Base-by-base conservation (phyloP, 768 basidiomycete genomes). In the Antrodiella citrinella region DNA sequence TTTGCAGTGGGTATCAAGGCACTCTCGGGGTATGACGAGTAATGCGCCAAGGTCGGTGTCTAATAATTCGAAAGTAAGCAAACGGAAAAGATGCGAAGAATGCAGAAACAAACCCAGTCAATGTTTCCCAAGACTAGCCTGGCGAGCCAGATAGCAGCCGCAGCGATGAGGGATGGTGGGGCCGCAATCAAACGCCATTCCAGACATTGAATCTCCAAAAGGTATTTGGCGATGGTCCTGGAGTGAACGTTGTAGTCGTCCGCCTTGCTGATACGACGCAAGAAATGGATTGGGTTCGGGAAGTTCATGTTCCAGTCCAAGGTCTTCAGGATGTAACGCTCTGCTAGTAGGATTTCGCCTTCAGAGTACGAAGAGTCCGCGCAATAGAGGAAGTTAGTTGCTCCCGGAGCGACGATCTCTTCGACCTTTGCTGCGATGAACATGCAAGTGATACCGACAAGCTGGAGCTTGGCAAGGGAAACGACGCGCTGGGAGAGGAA, bases 361-460 rank as follows among this genome's bases (percentile, higher is more conserved):
- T 83, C 78, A 12, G 75, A 76, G 66, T 84, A 92, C 11, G 83
- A 80, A 3, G 81, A 79, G 51, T 94, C 90, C 30, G 88, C 79
- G 59, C 91, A 83, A 62, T 77, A 76, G 18, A 86, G 76, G 61
- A 95, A 85, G 68, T 93, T 88, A 23, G 70, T 69, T 22, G 91
- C 84, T 20, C 86, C 84, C 0, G 94, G 94, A 9, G 91, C 82
- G 54, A 91, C 80, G 39, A 91, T 91, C 65, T 96, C 93, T 66
- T 97, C 94, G 54, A 86, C 91, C 66, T 97, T 97, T 30, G 90
- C 80, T 0, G 94, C 81, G 57, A 96, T 72, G 68, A 95, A 88
- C 58, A 97, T 78, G 52, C 85, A 83, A 2, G 90, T 84, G 47
- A 92, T 75, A 50, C 94, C 94, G 51, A 96, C 91, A 30, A 96